Base-by-base conservation (phyloP, 768 basidiomycete species). In the Fibroporia radiculosa region DNA sequence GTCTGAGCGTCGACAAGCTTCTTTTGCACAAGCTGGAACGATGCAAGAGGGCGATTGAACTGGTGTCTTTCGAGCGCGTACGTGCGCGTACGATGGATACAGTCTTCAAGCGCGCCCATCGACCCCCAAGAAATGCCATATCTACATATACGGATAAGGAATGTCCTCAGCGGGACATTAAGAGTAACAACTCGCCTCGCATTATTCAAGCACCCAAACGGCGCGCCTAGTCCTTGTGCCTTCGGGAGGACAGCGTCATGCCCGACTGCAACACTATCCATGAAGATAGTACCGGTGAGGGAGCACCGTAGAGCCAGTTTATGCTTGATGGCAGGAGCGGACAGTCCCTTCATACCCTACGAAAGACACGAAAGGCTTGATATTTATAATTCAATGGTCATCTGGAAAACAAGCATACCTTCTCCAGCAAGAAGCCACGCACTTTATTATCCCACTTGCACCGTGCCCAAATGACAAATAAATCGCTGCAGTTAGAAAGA, bases 21-120 rank as follows among this genome's bases (percentile, higher is more conserved):
- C 78, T 95, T 95, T 63, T 97, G 93, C 14, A 97, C 74, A n/a
- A 98, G 81, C 64, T 98, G 95, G 79, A 95, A 98, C 4, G 86
- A 85, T 1, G 90, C 93, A 3, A 97, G 71, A 0, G 93, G 92
- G 28, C 84, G 80, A 19, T 78, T 72, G 69, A 98, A 98, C 64
- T 98, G 95, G 37, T 82, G 76, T 13, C 93, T 77, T 59, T 96
- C 89, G 26, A 96, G 75, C 8, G 91, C 86, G 59, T 98, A 97
- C 10, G 73, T 72, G 18, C 87, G 78, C 1, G 93, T 78, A 31
- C 77, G 77, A 26, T 72, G 60, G 32, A 97, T 73, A 58, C 91
- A 96, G 55, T 96, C 90, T 62, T 98, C 93, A 22, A 98, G 75
- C 2, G 93, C 85, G 23, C 95, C 95, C 78, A 98, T 93, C 1